Evolutionary conservation across 305 asterid genomes (phyloP), one percentile per base, ranked within the genome.

Genomic region (Fraxinus sp.): DNA sequence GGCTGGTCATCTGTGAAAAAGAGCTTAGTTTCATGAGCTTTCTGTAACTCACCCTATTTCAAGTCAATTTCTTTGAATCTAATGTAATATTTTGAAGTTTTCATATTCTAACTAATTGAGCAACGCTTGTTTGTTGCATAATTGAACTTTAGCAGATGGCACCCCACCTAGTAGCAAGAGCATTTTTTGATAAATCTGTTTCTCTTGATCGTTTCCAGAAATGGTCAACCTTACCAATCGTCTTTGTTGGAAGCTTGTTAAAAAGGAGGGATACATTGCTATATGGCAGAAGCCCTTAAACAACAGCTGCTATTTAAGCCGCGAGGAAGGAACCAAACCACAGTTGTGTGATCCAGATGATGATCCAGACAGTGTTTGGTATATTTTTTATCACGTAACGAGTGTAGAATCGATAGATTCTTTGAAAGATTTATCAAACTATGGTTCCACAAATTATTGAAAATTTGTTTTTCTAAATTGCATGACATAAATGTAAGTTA

Each of bases 251-350:
- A 90, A 85, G 14, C 97, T 95, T 79, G 97, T 93, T 59, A 95
- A 93, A 93, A 95, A 93, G 88, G 97, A 95, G 82, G 98, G 98
- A 7, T 93, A 95, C 79, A 88, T 95, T 62, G 98, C 98, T 28
- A 90, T 95, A 86, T 95, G 98, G 98, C 95, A 92, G 90, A 95
- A 95, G 87, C 98, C 98, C 33, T 85, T 89, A 33, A 92, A 91
- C 83, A 95, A 95, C 86, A 92, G 91, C 90, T 95, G 98, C 86
- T 95, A 95, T 82, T 77, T 92, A 84, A 90, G 84, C 89, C 98
- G 95, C 11, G 85, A 80, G 84, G 93, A 89, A 72, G 97, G 97
- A 86, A 78, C 93, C 77, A 80, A 32, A 39, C 98, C 98, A 52
- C 95, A 97, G 43, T 78, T 95, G 59, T 95, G 98, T 90, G 97